Base-by-base conservation (phyloP, 345 rosid genomes). In the Alliaria petiolata region DNA sequence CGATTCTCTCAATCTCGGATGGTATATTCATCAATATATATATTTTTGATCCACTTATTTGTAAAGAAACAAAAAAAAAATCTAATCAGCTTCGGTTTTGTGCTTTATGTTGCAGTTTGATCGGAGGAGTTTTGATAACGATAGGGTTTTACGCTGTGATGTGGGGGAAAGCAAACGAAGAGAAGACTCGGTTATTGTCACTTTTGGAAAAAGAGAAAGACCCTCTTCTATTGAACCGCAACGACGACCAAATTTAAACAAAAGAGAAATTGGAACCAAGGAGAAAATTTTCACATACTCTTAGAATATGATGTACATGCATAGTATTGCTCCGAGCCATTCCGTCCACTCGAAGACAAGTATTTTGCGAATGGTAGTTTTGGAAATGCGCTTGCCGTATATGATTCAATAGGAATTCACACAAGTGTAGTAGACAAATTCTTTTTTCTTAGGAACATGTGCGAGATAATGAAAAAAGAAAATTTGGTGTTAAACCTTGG, bases 101-200 rank as follows among this genome's bases (percentile, higher is more conserved):
- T 70, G 22, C 7, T 64, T 55, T 0, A 26, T 66, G 12, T 39
- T 72, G 71, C 85, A 89, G 97, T 62, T 71, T 89, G 8, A 69
- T 87, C 0, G 97, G 96, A 53, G 95, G 90, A 59, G 56, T 79
- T 0, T 65, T 84, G 22, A 87, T 89, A 69, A 81, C 95, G 2
- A 12, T 85, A 1, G 96, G 96, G 33, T 89, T 92, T 69, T 89
- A 89, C 16, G 78, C 83, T 1, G 90, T 89, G 8, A 79, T 89
- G 82, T 92, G 95, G 96, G 96, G 96, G 16, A 89, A 92, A 80
- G 71, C 83, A 8, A 85, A 82, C 50, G 91, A 92, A 68, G 88
- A 80, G 30, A 70, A 79, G 55, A 67, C 25, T 34, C 86, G 73
- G 7, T 15, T 62, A 22, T 39, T 69, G 15, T 49, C 58, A 67